Conservation (phyloP, 768 basidiomycete genomes). For the Chalciporus pseudorubinellus region DNA sequence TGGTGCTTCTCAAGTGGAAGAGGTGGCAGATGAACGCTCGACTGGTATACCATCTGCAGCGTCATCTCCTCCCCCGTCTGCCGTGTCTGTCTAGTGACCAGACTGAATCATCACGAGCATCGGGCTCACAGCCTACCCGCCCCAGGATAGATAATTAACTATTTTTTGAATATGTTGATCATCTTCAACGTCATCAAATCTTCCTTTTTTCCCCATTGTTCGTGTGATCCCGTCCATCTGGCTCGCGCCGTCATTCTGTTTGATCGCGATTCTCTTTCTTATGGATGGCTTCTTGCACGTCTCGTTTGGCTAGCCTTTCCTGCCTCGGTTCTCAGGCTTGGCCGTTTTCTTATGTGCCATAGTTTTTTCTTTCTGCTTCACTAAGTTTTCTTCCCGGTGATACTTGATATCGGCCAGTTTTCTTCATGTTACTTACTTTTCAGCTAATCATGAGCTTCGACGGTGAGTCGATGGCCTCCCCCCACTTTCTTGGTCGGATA, state of each 20-base stretch:
- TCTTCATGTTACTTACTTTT: conserved; percentile 24
- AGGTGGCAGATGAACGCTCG: conserved; percentile 17
- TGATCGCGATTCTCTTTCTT: conserved; percentile 6
- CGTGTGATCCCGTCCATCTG: conserved; percentile 14
- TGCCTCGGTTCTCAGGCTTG: conserved; percentile 1
- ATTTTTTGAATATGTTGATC: conserved; percentile 35
- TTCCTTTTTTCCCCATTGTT: conserved; percentile 2
- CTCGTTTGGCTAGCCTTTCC: conserved; percentile 18
- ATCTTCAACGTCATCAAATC: conserved; percentile 28
- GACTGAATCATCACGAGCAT: not conserved
- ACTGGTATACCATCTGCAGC: conserved; percentile 28
- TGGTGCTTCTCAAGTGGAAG: conserved; percentile 19
- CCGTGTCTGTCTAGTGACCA: conserved; percentile 27
- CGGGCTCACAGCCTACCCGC: conserved; percentile 4
- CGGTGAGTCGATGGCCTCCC: conserved; percentile 13
- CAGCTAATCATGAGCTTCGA: conserved; percentile 24
- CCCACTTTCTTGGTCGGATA: conserved; percentile 28
- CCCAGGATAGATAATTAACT: conserved; percentile 28
- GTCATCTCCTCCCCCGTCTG: conserved; percentile 30
- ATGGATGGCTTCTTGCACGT: conserved; percentile 22
- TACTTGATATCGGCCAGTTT: conserved; percentile 11
- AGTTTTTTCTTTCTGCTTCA: conserved; percentile 10
- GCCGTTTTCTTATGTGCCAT: conserved; percentile 21
- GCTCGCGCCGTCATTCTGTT: conserved; percentile 10
- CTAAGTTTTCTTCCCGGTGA: conserved; percentile 1